Evolutionary conservation across 305 asterid species (phyloP).

Genomic region (Solanum hybrid): DNA sequence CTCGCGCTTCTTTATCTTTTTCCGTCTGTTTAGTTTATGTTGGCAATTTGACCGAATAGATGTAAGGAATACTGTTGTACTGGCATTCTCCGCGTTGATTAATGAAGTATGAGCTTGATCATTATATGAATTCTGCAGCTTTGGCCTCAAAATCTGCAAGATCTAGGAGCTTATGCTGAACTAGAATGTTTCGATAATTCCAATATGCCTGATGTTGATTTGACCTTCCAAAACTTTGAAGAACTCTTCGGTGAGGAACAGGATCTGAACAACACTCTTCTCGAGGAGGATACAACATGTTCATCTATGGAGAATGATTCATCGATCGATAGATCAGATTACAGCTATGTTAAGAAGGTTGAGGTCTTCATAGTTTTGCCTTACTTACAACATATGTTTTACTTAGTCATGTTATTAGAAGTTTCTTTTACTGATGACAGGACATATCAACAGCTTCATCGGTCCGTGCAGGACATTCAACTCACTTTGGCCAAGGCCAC

Average conservation of each 20-base stretch:
- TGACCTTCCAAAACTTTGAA: conserved; percentile 39
- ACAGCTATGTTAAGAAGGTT: conserved; percentile 13
- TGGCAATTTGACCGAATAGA: background rate
- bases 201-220: conserved; percentile 69
- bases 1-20: background rate
- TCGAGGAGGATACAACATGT: conserved; percentile 9
- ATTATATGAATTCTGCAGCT: conserved; percentile 33
- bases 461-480: conserved; percentile 4
- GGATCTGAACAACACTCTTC: conserved; percentile 15
- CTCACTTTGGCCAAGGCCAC: background rate
- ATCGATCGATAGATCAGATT: conserved; percentile 17
- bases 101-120: background rate
- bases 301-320: conserved; percentile 28
- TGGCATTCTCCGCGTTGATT: background rate
- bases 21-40: background rate
- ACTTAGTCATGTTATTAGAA: background rate
- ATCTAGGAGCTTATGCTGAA: conserved; percentile 61
- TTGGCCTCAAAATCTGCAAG: conserved; percentile 85
- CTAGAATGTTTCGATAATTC: conserved; percentile 37
- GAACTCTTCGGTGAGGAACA: conserved; percentile 30
- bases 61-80: background rate
- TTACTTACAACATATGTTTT: background rate
- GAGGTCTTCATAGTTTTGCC: background rate
- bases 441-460: conserved; percentile 23
- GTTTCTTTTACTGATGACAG: conserved; percentile 12